Evolutionary conservation across 805 yeast genomes (phyloP), one percentile per base, ranked within the genome.

Genomic region (Metschnikowia hibisci): DNA sequence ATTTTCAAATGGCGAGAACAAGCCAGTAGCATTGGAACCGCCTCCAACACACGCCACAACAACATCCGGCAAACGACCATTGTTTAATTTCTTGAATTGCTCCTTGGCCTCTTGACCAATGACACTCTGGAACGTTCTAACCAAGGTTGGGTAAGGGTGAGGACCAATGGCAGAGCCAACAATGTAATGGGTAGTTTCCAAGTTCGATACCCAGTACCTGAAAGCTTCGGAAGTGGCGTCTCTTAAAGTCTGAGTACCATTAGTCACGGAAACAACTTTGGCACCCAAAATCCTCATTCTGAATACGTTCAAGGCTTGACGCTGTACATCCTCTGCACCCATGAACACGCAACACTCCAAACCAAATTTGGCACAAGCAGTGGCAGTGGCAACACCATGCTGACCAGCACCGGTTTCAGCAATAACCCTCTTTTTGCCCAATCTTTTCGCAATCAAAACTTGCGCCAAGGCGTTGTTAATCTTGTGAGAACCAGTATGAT

Each of bases 41-140:
- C 99, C 99, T 58, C 99, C 99, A 39, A 93, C 99, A 76, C 99
- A 93, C 2, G 99, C 99, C 49, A 93, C 96, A 32, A 93, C 81
- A 14, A 90, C 88, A 58, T 93, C 87, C 37, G 99, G 99, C 51
- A 93, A 74, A 57, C 80, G 82, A 32, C 96, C 96, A 48, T 79
- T 70, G 64, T 87, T 88, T 54, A 84, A 69, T 52, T 77, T 80
- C 52, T 78, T 80, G 70, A 90, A 90, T 69, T 93, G 96, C 64
- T 86, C 83, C 67, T 87, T 89, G 35, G 96, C 87, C 72, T 93
- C 99, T 41, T 81, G 75, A 56, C 99, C 99, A 66, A 93, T 93
- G 27, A 93, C 95, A 62, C 90, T 80, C 76, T 93, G 99, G 88
- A 93, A 90, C 13, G 99, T 91, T 71, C 98, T 84, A 27, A 93